phyloP scores from a whole-genome alignment of 441 rosid genomes.

The Oxalis stricta region DNA sequence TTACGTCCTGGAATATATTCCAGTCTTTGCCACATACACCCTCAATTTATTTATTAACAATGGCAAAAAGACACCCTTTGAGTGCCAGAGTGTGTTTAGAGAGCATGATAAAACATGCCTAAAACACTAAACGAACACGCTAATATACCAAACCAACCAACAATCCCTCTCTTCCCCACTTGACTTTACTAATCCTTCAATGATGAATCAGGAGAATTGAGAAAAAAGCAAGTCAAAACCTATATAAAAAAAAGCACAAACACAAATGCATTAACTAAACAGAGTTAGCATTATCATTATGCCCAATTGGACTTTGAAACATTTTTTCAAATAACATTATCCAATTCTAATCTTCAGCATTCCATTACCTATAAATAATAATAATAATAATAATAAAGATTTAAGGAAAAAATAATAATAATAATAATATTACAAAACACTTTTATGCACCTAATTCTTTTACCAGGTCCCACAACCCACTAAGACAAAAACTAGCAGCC shows the following conservation, averaged over 20 bases:
- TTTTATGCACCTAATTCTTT: conserved; percentile 15
- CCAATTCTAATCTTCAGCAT: conserved; percentile 17
- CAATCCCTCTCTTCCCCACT: background rate
- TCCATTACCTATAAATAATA: conserved; percentile 16
- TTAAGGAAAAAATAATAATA: too few species aligned
- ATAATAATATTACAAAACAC: conserved; percentile 8
- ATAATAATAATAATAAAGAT: background rate
- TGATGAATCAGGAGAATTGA: conserved; percentile 13
- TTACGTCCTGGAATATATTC: too few species aligned
- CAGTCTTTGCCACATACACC: too few species aligned
- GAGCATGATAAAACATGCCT: too few species aligned
- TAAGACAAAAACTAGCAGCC: conserved; percentile 29
- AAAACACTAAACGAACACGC: too few species aligned
- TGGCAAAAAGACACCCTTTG: too few species aligned
- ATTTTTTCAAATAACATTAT: conserved; percentile 11
- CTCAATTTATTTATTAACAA: too few species aligned
- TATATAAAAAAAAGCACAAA: conserved; percentile 14
- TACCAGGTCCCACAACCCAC: conserved; percentile 69
- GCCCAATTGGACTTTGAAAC: conserved; percentile 9
- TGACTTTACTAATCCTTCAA: conserved; percentile 12
- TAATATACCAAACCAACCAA: background rate
- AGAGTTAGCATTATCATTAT: conserved; percentile 15
- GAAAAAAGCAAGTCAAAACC: conserved; percentile 14
- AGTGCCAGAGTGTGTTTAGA: too few species aligned
- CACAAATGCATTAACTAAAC: conserved; percentile 1